Conservation (phyloP, 352 stramenopile species). For the Phytophthora constricta region DNA sequence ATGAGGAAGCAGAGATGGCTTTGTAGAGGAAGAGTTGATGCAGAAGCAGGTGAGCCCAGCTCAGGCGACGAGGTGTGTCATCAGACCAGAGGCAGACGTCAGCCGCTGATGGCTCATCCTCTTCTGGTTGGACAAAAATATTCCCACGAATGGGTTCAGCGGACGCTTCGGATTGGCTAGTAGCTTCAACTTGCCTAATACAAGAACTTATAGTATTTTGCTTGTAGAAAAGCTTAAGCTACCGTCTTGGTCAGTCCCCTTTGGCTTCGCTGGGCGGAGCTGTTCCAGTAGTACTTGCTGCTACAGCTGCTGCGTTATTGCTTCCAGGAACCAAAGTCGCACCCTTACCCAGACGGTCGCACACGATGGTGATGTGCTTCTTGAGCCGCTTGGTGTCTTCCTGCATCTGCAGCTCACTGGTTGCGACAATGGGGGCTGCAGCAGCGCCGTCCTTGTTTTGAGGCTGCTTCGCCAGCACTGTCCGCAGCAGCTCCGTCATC, state of each 20-base stretch:
- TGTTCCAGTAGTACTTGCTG: conserved; percentile 2
- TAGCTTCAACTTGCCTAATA: conserved; percentile 40
- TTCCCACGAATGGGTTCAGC: neutral
- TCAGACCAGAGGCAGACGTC: neutral
- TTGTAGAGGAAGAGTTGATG: too few species aligned
- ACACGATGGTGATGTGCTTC: conserved; percentile 92
- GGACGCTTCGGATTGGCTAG: neutral
- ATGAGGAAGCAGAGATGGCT: neutral
- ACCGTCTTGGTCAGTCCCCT: conserved; percentile 23
- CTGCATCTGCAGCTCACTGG: conserved; percentile 67
- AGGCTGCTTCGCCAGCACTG: conserved; percentile 69
- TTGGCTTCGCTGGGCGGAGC: conserved; percentile 25
- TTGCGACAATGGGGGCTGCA: conserved; percentile 18
- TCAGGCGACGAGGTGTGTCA: conserved; percentile 3
- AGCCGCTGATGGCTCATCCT: neutral
- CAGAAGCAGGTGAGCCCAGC: neutral
- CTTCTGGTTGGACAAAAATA: neutral
- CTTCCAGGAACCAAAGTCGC: conserved; percentile 46
- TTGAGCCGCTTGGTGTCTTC: conserved; percentile 89
- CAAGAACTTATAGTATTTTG: conserved; percentile 26
- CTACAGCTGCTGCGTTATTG: neutral
- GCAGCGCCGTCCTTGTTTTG: conserved; percentile 45
- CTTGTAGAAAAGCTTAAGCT: neutral
- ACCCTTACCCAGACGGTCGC: conserved; percentile 87
- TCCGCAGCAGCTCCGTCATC: conserved; percentile 88